Percentiles rank a stretch among this genome's conserved stretches.
phyloP scores from a whole-genome alignment of 176 grass and related monocot species.

The Musa beccarii region DNA sequence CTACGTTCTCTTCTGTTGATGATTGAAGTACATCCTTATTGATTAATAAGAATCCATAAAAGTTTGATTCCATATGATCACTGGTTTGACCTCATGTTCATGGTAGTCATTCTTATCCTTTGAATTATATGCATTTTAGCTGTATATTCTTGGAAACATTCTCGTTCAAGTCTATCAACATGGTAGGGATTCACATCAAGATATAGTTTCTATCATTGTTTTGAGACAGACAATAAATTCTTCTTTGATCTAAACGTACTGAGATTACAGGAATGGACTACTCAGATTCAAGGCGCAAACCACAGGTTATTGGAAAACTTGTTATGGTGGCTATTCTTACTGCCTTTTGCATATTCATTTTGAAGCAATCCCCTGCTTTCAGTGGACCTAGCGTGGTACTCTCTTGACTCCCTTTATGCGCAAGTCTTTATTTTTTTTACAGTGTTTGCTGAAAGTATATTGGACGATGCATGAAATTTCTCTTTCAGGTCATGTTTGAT shows the following conservation, averaged over 20 bases:
- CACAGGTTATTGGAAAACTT: constrained; percentile 71
- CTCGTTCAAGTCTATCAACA: neutral
- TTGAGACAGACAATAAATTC: constrained; percentile 9
- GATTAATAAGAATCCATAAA: neutral
- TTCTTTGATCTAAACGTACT: constrained; percentile 10
- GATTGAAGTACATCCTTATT: neutral
- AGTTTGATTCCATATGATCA: neutral
- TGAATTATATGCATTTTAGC: neutral
- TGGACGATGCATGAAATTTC: neutral
- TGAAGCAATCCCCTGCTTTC: constrained; percentile 94
- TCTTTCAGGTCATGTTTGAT: no score
- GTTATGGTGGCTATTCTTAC: constrained; percentile 47
- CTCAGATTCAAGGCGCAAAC: constrained; percentile 78
- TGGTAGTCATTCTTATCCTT: neutral
- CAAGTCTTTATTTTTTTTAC: neutral
- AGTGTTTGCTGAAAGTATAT: neutral
- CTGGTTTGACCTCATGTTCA: neutral
- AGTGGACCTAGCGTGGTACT: constrained; percentile 62
- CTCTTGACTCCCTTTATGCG: constrained; percentile 5
- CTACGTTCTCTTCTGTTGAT: neutral
- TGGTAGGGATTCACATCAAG: no score
- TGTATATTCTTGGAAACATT: neutral
- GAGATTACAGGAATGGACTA: constrained; percentile 67
- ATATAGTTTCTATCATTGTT: constrained; percentile 20
- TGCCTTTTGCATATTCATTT: constrained; percentile 77